Base-by-base conservation (phyloP, 1,139 yeast species). In the Candida neerlandica region DNA sequence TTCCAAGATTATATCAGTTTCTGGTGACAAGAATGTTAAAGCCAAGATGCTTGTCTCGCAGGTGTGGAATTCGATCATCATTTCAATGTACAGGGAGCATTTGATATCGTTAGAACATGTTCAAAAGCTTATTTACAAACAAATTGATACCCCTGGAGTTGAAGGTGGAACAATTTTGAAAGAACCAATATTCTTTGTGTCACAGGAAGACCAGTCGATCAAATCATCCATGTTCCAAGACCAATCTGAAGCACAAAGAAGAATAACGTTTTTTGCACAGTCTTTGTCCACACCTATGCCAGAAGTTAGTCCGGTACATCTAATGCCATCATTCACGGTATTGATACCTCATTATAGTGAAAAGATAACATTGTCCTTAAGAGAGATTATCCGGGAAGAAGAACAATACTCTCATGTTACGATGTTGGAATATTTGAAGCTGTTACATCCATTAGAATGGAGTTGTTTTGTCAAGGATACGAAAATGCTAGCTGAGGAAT, bases 1-100 rank as follows among this genome's bases (percentile, higher is more conserved):
- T 45, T 72, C 81, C 9, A 79, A 79, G 51, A 66, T 80, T 2
- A 60, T 79, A 10, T 65, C 70, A 7, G 62, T 70, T 9, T 59
- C 71, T 4, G 59, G 59, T 19, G 69, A 69, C 45, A 60, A 64
- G 5, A 50, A 46, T 16, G 57, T 61, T 26, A 69, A 70, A 45
- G 62, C 75, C 5, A 75, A 74, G 47, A 57, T 57, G 14, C 59
- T 77, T 55, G 75, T 79, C 1, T 73, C 81, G 4, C 78, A 74
- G 49, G 64, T 80, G 4, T 80, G 85, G 85, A 80, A 80, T 55
- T 72, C 82, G 1, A 71, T 80, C 30, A 67, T 80, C 14, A 75
- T 80, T 6, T 77, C 84, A 3, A 80, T 81, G 84, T 81, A 80
- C 55, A 64, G 85, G 46, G 85, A 81, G 57, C 85, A 81, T 59